Base-by-base conservation (phyloP, 2,329 filamentous ascomycete species). In the Exophiala sp. region DNA sequence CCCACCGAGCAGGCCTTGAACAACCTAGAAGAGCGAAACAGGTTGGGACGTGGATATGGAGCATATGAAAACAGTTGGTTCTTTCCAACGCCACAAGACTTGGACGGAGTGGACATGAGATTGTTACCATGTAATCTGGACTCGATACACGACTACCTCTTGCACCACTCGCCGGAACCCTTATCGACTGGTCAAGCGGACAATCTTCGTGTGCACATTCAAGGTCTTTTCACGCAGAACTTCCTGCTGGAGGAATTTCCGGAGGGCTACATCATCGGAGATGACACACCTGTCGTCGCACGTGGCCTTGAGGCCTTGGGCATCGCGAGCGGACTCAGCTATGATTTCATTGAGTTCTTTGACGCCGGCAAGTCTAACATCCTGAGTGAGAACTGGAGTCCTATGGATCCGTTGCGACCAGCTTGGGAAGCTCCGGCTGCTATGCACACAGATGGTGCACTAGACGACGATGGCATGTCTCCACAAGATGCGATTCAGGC, bases 41-140 rank as follows among this genome's bases (percentile, higher is more conserved):
- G 49, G 29, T 9, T n/a, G 3, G 32, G 57, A 51, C 29, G 48
- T 36, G 59, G 57, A 29, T 63, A 60, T 43, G 61, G 61, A 52
- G 51, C 54, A 47, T 63, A 63, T 51, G 40, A 52, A 36, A 63
- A 63, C 42, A 53, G 24, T 29, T 63, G 49, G 52, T 55, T 59
- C 45, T 55, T 60, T 33, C 39, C 54, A 18, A 40, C 40, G 3
- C 36, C 45, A 11, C 16, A 51, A n/a, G 47, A 49, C 24, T 29
- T 32, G 5, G 46, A 57, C 24, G 43, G 32, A n/a, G 32, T 52
- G 10, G 47, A 54, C 33, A 36, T 60, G 41, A 49, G 41, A 8
- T 39, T 63, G 32, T 16, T 58, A 20, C 61, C 61, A 29, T 47
- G 43, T 29, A 59, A 57, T 12, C 45, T 62, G 16, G 29, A 38